Evolutionary conservation across 2,329 filamentous ascomycete species (phyloP).

Genomic region (Periconia sp.): DNA sequence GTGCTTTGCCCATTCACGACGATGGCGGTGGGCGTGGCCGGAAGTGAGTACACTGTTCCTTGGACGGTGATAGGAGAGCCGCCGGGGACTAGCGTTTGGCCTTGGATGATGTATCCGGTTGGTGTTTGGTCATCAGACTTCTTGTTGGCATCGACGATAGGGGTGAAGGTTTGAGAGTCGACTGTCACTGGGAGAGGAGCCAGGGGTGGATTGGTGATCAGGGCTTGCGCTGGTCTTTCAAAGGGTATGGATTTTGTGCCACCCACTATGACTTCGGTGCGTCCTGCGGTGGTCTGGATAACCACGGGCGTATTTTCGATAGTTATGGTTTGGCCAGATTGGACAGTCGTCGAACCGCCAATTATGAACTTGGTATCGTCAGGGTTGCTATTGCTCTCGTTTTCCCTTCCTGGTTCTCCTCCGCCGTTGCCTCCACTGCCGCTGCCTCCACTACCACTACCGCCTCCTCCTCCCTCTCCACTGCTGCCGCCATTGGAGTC

Average conservation of each 20-base stretch:
- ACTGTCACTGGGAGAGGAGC: conserved; percentile 20
- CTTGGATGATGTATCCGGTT: conserved; percentile 25
- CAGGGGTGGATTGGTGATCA: conserved; percentile 18
- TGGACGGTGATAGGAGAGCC: conserved; percentile 39
- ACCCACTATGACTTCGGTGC: conserved; percentile 23
- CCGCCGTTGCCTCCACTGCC: too few species aligned
- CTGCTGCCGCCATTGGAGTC: background rate
- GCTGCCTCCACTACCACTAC: background rate
- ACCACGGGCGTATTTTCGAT: conserved; percentile 27
- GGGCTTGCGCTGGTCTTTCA: conserved; percentile 3
- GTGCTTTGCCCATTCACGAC: conserved; percentile 37
- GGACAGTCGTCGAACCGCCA: conserved; percentile 21
- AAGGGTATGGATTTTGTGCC: conserved; percentile 19
- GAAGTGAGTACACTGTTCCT: conserved; percentile 36
- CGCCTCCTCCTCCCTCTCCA: too few species aligned
- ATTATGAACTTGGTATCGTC: conserved; percentile 6
- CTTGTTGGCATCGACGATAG: background rate
- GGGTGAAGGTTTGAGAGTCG: conserved; percentile 3
- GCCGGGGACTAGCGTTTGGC: conserved; percentile 38
- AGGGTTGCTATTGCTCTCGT: background rate
- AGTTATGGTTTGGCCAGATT: conserved; percentile 21
- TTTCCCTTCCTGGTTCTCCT: background rate
- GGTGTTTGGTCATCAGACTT: background rate
- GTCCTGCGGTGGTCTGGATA: conserved; percentile 24
- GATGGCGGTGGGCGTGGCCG: conserved; percentile 38